phyloP scores from a whole-genome alignment of 805 yeast genomes.

The Yarrowia keelungensis region DNA sequence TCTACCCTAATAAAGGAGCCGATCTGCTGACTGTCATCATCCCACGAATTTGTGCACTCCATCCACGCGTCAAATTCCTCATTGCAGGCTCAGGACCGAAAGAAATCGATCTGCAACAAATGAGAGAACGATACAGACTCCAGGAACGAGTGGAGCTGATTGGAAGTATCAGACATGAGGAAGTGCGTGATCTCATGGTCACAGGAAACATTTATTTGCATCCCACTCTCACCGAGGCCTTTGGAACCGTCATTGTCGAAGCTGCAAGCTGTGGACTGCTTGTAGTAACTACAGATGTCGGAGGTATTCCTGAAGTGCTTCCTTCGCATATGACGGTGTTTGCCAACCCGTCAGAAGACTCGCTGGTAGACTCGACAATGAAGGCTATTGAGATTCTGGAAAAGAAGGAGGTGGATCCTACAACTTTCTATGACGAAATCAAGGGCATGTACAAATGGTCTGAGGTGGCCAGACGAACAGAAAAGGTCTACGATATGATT shows the following conservation, averaged over 20 bases:
- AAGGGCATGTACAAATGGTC: constrained; percentile 89
- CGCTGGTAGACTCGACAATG: constrained; percentile 72
- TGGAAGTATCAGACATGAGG: constrained; percentile 90
- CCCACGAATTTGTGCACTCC: constrained; percentile 75
- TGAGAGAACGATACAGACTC: constrained; percentile 83
- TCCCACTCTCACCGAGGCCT: constrained; percentile 94
- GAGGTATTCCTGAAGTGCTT: constrained; percentile 96
- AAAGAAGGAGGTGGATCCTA: constrained; percentile 68
- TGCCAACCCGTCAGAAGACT: constrained; percentile 86
- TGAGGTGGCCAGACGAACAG: constrained; percentile 86
- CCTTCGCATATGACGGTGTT: constrained; percentile 93
- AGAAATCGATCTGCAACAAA: constrained; percentile 90
- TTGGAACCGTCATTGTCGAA: constrained; percentile 95
- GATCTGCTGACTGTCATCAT: constrained; percentile 83
- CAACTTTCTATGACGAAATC: constrained; percentile 78
- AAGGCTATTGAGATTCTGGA: constrained; percentile 70
- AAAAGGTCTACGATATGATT: constrained; percentile 70
- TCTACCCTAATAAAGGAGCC: constrained; percentile 96
- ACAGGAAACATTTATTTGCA: constrained; percentile 93
- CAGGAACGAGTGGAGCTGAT: constrained; percentile 87
- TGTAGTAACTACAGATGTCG: constrained; percentile 94
- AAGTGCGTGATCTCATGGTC: constrained; percentile 90
- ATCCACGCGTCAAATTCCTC: constrained; percentile 72
- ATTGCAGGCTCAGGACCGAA: constrained; percentile 98
- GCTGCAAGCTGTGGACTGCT: constrained; percentile 95